Evolutionary conservation across 2,329 filamentous ascomycete species (phyloP), one percentile per base, ranked within the genome.

Genomic region (Claviceps maximensis): DNA sequence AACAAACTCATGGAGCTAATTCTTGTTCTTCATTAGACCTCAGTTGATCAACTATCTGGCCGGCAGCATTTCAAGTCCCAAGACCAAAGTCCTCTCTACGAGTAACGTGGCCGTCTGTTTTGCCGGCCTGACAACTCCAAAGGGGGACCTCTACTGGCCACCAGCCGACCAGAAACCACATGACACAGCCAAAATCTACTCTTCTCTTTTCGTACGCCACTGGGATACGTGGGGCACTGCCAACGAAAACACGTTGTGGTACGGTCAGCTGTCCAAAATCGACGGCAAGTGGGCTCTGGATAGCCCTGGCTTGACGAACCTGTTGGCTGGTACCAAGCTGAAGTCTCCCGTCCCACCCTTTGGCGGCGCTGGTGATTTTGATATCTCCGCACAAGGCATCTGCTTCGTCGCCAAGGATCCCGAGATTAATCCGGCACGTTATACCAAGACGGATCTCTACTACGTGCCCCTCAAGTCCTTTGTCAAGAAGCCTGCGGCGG

Each of bases 361-460:
- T 61, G 89, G 89, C 3, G 87, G 86, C 21, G 71, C 80, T 0
- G 79, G 81, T n/a, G 84, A 94, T 66, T 95, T 90, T 61, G 88
- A 94, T 61, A 78, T 91, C 54, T 76, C 81, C 54, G 68, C 70
- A 31, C 67, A 72, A 46, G 86, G 84, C 0, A 74, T 91, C 51
- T 79, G 83, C 7, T 90, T 90, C 61, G 79, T 89, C 10, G 78
- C 87, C 9, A 88, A 87, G 59, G 86, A 89, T 60, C 86, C 86
- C 0, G 71, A 79, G 12, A 67, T 89, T 27, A 81, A 86, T 60
- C 81, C 79, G 3, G 86, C 87, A 0, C 77, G 86, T 53, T 81
- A 86, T 65, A 95, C 89, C 6, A 91, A 90, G 61, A 84, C 84
- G 0, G 86, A 93, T 62, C 77, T 94, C 33, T 95, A 93, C 67